Evolutionary conservation across 352 stramenopile genomes (phyloP).

Genomic region (Pythium grandisporangium): DNA sequence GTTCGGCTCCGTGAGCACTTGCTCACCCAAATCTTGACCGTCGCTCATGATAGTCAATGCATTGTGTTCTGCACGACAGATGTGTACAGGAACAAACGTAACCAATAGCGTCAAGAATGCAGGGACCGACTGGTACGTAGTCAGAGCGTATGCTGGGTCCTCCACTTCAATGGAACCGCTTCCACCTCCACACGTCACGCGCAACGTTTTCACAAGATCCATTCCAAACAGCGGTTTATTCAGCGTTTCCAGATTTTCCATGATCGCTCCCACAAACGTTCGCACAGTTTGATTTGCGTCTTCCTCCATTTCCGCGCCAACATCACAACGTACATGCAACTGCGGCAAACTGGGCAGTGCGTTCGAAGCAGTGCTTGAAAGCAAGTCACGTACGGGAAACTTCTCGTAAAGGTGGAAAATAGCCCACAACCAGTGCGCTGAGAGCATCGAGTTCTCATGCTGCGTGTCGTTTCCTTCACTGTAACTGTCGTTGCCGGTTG

Average conservation of each 20-base stretch:
- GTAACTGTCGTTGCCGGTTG: constrained; percentile 11
- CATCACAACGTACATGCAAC: neutral
- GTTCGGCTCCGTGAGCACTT: neutral
- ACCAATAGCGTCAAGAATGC: constrained; percentile 28
- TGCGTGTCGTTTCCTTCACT: constrained; percentile 8
- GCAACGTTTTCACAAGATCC: neutral
- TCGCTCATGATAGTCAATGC: constrained; percentile 40
- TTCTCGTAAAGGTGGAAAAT: constrained; percentile 28
- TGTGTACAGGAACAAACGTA: constrained; percentile 65
- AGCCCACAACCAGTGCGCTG: constrained; percentile 18
- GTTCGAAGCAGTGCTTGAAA: neutral
- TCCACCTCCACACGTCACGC: neutral
- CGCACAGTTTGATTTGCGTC: neutral
- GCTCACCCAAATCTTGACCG: constrained; percentile 9
- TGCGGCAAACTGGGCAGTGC: neutral
- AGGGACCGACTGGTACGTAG: constrained; percentile 14
- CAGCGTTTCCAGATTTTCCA: neutral
- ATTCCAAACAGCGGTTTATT: neutral
- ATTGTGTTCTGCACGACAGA: constrained; percentile 59
- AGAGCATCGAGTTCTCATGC: too few species aligned
- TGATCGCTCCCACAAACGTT: neutral
- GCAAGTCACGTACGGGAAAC: constrained; percentile 15
- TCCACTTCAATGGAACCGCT: constrained; percentile 23
- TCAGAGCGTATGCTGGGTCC: constrained; percentile 37
- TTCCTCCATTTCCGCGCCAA: neutral